These are phyloP conservation scores for Quercus wislizeni DNA, from an alignment of 306 rosid species.

Conservation along the genomic window DNA sequence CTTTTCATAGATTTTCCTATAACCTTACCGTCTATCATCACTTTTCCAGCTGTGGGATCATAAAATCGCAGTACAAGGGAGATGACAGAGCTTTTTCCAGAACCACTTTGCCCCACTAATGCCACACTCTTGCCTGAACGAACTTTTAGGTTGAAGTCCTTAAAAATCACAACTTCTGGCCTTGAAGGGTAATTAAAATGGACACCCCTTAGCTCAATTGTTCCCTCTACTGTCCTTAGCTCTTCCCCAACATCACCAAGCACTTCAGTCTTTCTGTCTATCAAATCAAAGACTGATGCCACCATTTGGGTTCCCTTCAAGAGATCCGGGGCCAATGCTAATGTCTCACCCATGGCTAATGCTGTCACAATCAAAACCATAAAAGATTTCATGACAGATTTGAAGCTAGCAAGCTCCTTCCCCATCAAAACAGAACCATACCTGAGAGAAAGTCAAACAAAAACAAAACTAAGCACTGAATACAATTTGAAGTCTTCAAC, in stretches of 20 bases:
- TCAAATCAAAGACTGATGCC: constrained; percentile 82
- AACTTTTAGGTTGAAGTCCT: constrained; percentile 75
- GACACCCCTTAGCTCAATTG: constrained; percentile 74
- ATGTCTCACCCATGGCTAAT: constrained; percentile 86
- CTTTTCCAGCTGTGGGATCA: constrained; percentile 76
- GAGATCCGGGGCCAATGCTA: constrained; percentile 92
- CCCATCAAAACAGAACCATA: constrained; percentile 93
- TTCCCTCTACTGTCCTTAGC: constrained; percentile 66
- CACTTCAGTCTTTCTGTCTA: constrained; percentile 71
- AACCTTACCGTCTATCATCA: constrained; percentile 81
- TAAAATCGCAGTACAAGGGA: constrained; percentile 86
- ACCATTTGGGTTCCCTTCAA: constrained; percentile 94
- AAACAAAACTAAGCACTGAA: constrained; percentile 8
- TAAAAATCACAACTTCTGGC: constrained; percentile 77
- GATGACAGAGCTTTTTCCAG: constrained; percentile 97
- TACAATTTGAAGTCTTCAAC: not conserved
- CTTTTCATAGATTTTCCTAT: constrained; percentile 2
- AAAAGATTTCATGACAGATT: constrained; percentile 91
- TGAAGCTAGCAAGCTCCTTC: constrained; percentile 81
- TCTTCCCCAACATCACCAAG: constrained; percentile 64
- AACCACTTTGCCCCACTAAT: constrained; percentile 92
- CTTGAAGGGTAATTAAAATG: constrained; percentile 87
- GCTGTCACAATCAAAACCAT: constrained; percentile 92
- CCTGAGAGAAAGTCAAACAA: constrained; percentile 45
- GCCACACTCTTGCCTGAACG: constrained; percentile 78